Base-by-base conservation (phyloP, 2,329 filamentous ascomycete genomes). In the Sarocladium strictum region DNA sequence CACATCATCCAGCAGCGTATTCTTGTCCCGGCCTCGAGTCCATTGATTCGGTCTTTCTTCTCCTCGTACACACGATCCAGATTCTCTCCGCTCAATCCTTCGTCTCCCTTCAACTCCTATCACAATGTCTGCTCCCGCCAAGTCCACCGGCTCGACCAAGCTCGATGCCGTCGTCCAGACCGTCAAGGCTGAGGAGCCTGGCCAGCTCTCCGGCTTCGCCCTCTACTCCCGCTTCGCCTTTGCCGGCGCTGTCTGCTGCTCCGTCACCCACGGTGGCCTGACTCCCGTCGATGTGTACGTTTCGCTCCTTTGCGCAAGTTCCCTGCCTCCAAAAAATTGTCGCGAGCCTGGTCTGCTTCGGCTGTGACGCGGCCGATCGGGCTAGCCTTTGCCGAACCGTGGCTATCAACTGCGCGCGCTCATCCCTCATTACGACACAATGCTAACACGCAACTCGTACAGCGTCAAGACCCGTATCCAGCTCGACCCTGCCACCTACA, bases 241-340 rank as follows among this genome's bases (percentile, higher is more conserved):
- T 68, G 92, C 94, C 67, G 94, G 94, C 78, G 94, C 94, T 67
- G 79, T 97, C 81, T 97, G 94, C 86, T 99, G 94, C 78, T 94
- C 92, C 66, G 79, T 97, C 78, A 99, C 94, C 71, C 94, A 99
- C 84, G 94, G 93, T 76, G 88, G 83, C 69, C 86, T 97, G 67
- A 99, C 94, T 65, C 94, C 94, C 70, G 91, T 99, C 75, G 94
- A 99, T 89, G 94, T 99, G 93, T 97, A 94, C 76, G 93, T 89
- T 55, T 52, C n/a, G 21, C 26, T 41, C 6, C 12, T 45, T 40
- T 17, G n/a, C 29, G 19, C 38, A 17, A 15, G 23, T 54, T 27
- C 23, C 23, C 40, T 43, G 9, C 9, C 17, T n/a, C n/a, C n/a
- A n/a, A n/a, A 43, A 43, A 7, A n/a, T 11, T 19, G 26, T 29